Conservation (phyloP, 208 protist species). For the Crithidia sp. region DNA sequence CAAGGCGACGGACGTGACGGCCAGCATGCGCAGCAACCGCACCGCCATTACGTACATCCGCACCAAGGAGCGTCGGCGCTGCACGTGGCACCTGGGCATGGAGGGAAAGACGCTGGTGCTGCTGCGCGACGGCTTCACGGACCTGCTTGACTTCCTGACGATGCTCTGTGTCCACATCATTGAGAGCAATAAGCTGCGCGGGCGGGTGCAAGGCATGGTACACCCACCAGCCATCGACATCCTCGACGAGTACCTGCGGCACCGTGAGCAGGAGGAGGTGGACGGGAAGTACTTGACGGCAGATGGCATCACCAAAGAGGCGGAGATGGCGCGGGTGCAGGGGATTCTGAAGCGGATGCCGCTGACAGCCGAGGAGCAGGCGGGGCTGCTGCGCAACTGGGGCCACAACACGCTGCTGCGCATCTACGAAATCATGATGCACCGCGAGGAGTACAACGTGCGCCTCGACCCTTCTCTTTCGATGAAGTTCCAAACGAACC, state of each 20-base stretch:
- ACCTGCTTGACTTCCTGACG: conserved; percentile 89
- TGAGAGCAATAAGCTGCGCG: conserved; percentile 89
- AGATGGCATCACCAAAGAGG: conserved; percentile 34
- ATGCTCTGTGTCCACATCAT: conserved; percentile 92
- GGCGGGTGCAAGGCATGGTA: conserved; percentile 82
- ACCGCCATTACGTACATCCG: conserved; percentile 70
- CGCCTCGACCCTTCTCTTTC: conserved; percentile 84
- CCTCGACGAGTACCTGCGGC: conserved; percentile 72
- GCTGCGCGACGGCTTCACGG: conserved; percentile 86
- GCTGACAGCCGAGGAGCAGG: conserved; percentile 64
- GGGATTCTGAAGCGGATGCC: conserved; percentile 67
- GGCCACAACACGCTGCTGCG: conserved; percentile 58
- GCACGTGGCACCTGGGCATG: conserved; percentile 87
- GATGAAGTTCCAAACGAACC: conserved; percentile 81
- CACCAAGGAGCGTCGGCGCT: conserved; percentile 86
- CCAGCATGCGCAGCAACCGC: conserved; percentile 31
- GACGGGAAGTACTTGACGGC: conserved; percentile 29
- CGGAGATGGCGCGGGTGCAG: conserved; percentile 56
- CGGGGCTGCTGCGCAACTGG: conserved; percentile 76
- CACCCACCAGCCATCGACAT: conserved; percentile 85
- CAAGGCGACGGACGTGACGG: conserved; percentile 35
- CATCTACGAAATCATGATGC: conserved; percentile 92
- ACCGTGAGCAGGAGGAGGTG: conserved; percentile 53
- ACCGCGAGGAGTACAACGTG: conserved; percentile 91
- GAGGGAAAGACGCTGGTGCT: conserved; percentile 88